phyloP scores from a whole-genome alignment of 2,329 filamentous ascomycete species.

The Colletotrichum caudatum region DNA sequence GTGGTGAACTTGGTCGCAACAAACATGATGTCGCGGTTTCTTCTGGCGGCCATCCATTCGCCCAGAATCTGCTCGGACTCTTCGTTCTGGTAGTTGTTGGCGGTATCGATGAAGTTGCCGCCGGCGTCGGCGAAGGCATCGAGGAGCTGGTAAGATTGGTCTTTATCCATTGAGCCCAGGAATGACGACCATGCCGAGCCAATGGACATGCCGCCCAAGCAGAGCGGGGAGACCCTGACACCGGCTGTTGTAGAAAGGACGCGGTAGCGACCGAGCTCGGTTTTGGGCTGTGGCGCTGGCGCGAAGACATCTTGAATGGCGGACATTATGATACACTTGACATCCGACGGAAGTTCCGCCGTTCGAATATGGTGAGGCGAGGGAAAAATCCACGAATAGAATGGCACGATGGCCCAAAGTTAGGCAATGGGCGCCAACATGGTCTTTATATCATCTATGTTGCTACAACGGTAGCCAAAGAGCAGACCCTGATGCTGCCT shows the following conservation, averaged over 20 bases:
- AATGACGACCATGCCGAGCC: conserved; percentile 58
- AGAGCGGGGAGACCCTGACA: conserved; percentile 65
- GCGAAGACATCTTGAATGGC: conserved; percentile 42
- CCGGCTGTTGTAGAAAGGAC: conserved; percentile 63
- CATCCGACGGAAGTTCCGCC: not conserved
- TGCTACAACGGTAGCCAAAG: not conserved
- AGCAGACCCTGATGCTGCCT: not conserved
- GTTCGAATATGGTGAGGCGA: not conserved
- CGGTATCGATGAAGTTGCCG: conserved; percentile 77
- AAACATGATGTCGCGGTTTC: conserved; percentile 65
- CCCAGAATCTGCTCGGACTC: conserved; percentile 69
- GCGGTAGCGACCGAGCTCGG: conserved; percentile 65
- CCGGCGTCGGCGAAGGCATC: conserved; percentile 68
- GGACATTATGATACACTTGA: conserved; percentile 16
- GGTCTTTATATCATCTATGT: conserved; percentile 27
- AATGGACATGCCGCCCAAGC: conserved; percentile 66
- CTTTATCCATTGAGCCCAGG: conserved; percentile 67
- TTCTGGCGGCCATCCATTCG: conserved; percentile 65
- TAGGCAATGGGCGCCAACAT: not conserved
- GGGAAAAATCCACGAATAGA: not conserved
- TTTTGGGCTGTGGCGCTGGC: conserved; percentile 54
- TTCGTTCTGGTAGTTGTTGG: conserved; percentile 69
- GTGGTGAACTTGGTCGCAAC: conserved; percentile 69
- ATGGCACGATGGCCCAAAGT: not conserved
- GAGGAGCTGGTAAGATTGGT: conserved; percentile 66